Conservation (phyloP, 768 basidiomycete genomes). For the Kockovaella imperatae region DNA sequence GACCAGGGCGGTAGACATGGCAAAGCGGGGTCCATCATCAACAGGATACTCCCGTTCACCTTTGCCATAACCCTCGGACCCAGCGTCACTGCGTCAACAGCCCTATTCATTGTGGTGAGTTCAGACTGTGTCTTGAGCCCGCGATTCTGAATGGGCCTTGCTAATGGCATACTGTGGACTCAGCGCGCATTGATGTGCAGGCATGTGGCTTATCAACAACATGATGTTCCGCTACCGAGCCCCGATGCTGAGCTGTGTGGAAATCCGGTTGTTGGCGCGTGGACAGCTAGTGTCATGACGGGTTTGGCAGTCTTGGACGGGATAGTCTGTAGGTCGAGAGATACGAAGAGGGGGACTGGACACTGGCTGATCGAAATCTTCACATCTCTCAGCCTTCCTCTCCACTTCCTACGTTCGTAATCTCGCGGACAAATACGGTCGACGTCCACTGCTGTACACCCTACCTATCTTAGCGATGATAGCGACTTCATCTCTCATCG, state of each 20-base stretch:
- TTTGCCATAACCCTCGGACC: slow-evolving; percentile 37
- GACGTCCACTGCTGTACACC: slow-evolving; percentile 26
- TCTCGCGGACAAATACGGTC: slow-evolving; percentile 29
- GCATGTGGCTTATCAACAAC: slow-evolving; percentile 11
- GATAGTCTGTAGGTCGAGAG: slow-evolving; percentile 20
- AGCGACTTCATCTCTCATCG: slow-evolving; percentile 24
- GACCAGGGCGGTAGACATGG: too few species aligned
- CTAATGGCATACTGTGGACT: background rate
- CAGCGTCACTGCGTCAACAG: slow-evolving; percentile 33
- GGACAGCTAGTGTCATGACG: slow-evolving; percentile 26
- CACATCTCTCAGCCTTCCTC: slow-evolving; percentile 23
- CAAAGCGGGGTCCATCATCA: too few species aligned
- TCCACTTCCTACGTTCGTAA: slow-evolving; percentile 28
- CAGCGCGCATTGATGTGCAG: background rate
- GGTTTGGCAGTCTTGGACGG: slow-evolving; percentile 35
- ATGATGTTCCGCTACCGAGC: slow-evolving; percentile 25
- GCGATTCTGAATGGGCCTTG: too few species aligned
- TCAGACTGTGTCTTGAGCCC: too few species aligned
- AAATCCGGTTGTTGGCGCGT: slow-evolving; percentile 22
- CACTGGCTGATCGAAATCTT: background rate
- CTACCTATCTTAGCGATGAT: slow-evolving; percentile 29
- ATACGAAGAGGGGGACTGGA: too few species aligned
- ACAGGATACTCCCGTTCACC: slow-evolving; percentile 26
- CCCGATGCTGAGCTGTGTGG: slow-evolving; percentile 24
- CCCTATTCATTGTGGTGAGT: slow-evolving; percentile 33